Evolutionary conservation across 257 asterid species (phyloP).

Genomic region (Solanum bulbocastanum): DNA sequence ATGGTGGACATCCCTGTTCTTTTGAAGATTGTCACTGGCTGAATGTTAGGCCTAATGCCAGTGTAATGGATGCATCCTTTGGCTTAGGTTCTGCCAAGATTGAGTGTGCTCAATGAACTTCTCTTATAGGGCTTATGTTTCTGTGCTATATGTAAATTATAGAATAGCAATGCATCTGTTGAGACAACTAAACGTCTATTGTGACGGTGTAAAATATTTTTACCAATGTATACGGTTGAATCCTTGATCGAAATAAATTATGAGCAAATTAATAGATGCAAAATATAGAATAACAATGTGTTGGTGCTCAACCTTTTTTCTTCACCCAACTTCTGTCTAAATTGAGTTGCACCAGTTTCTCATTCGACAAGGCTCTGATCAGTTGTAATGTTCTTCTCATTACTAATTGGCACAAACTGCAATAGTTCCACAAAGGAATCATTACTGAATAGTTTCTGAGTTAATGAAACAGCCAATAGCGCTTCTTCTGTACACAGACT

Average conservation of each 20-base stretch:
- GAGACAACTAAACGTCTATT: not conserved
- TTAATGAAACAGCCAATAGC: not conserved
- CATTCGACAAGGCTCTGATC: not conserved
- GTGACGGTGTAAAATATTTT: not conserved
- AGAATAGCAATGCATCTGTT: not conserved
- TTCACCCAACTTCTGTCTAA: not conserved
- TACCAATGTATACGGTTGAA: not conserved
- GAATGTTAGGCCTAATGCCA: constrained; percentile 6
- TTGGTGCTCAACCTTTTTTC: not conserved
- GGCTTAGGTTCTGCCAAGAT: not conserved
- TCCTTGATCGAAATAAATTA: not conserved
- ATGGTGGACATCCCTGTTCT: constrained; percentile 36
- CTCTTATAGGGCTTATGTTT: not conserved
- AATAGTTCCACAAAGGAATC: not conserved
- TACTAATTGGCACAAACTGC: not conserved
- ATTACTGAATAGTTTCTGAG: not conserved
- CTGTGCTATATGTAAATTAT: not conserved
- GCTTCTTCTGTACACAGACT: constrained; percentile 2
- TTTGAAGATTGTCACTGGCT: constrained; percentile 85
- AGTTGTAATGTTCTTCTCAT: not conserved
- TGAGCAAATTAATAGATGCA: not conserved
- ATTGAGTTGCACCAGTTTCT: not conserved
- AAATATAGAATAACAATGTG: not conserved
- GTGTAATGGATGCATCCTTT: not conserved
- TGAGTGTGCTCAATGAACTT: not conserved